These are phyloP conservation scores for Begonia loranthoides DNA, from an alignment of 306 rosid genomes.

Conservation along the genomic window DNA sequence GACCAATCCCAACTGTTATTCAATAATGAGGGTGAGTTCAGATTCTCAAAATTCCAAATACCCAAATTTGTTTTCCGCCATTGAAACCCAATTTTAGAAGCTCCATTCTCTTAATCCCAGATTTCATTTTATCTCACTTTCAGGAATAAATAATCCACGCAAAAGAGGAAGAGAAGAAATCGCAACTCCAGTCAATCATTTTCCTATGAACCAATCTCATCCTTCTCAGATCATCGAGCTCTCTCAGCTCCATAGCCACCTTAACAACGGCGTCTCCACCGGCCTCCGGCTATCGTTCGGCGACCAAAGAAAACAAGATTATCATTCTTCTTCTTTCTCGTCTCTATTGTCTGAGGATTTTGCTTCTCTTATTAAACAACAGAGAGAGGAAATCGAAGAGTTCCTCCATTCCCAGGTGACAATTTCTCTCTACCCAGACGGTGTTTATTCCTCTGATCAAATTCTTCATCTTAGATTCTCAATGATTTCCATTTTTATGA, in stretches of 20 bases:
- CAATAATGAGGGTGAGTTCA: slow-evolving; percentile 31
- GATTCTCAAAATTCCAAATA: background rate
- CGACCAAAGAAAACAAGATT: slow-evolving; percentile 30
- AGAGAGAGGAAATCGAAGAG: slow-evolving; percentile 57
- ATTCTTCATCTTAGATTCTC: background rate
- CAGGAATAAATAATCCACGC: slow-evolving; percentile 17
- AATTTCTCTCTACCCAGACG: slow-evolving; percentile 7
- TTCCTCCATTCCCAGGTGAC: slow-evolving; percentile 70
- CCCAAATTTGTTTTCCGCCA: background rate
- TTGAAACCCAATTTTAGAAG: background rate
- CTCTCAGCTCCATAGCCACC: slow-evolving; percentile 56
- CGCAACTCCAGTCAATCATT: slow-evolving; percentile 30
- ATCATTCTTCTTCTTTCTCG: slow-evolving; percentile 27
- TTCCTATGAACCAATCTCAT: slow-evolving; percentile 38
- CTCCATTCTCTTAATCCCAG: background rate
- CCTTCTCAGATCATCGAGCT: slow-evolving; percentile 64
- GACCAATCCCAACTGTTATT: slow-evolving; percentile 58
- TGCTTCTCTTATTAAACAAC: slow-evolving; percentile 57
- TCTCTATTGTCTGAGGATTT: slow-evolving; percentile 45
- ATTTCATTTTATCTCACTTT: background rate
- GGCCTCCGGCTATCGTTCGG: slow-evolving; percentile 72
- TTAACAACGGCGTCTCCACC: slow-evolving; percentile 72
- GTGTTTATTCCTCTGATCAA: background rate
- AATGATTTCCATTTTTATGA: background rate
- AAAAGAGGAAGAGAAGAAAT: slow-evolving; percentile 76